These are phyloP conservation scores for Forsythia suspensa DNA, from an alignment of 257 asterid species.

Conservation along the genomic window DNA sequence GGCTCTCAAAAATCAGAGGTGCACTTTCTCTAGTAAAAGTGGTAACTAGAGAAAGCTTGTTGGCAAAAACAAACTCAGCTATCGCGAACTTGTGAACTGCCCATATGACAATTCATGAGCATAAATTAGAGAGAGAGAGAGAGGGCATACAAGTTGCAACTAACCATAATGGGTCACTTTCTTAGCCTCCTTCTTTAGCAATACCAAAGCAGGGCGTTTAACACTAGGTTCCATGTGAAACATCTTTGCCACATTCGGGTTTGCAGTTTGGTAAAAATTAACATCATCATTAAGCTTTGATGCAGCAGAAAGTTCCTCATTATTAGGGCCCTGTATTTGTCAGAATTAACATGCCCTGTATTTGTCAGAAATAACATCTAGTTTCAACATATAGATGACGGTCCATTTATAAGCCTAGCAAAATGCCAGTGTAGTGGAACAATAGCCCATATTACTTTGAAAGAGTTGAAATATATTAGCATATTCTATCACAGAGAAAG, in stretches of 20 bases:
- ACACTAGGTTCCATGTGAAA: constrained; percentile 74
- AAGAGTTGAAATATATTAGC: constrained; percentile 8
- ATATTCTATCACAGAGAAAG: too few relatives aligned
- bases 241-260: constrained; percentile 71
- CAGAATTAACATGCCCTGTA: too few relatives aligned
- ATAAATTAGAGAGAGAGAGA: constrained; percentile 13
- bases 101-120: constrained; percentile 52
- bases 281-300: constrained; percentile 82
- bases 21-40: constrained; percentile 77
- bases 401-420: neutral
- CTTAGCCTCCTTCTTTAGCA: constrained; percentile 83
- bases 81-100: constrained; percentile 56
- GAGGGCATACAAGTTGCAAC: constrained; percentile 24
- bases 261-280: constrained; percentile 78
- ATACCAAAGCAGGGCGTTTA: constrained; percentile 79
- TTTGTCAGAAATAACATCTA: neutral
- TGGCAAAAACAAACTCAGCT: constrained; percentile 72
- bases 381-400: neutral
- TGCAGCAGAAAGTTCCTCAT: constrained; percentile 78
- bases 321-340: constrained; percentile 67
- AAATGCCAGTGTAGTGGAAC: neutral
- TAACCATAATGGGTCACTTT: constrained; percentile 73
- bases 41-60: constrained; percentile 87
- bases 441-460: neutral
- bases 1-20: constrained; percentile 67